These are phyloP conservation scores for Exobasidium rhododendri DNA, from an alignment of 1,284 basidiomycete species.

Conservation along the genomic window DNA sequence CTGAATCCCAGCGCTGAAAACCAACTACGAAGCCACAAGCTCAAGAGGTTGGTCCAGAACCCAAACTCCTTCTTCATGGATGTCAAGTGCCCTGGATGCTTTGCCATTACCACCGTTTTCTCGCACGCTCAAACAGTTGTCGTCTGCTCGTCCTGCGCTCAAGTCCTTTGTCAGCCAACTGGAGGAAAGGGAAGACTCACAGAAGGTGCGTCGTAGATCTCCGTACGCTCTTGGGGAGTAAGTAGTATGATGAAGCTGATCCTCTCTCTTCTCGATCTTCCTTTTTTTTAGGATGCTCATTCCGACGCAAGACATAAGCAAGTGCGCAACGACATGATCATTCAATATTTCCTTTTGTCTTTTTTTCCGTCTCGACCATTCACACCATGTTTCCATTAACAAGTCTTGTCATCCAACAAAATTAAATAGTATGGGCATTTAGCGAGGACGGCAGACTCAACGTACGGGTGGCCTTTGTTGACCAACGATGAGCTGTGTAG, in stretches of 20 bases:
- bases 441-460: too few species aligned
- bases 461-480: too few species aligned
- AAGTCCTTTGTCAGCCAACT: slow-evolving; percentile 95
- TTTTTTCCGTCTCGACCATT: slow-evolving; percentile 1
- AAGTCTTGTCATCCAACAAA: not conserved
- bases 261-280: not conserved
- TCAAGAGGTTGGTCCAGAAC: slow-evolving; percentile 97
- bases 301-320: slow-evolving; percentile 25
- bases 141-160: slow-evolving; percentile 85
- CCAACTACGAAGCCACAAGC: slow-evolving; percentile 75
- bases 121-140: slow-evolving; percentile 92
- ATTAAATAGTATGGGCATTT: too few species aligned
- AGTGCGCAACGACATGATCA: not conserved
- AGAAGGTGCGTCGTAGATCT: slow-evolving; percentile 73
- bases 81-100: slow-evolving; percentile 97
- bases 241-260: not conserved
- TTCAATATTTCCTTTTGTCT: not conserved
- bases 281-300: slow-evolving; percentile 24
- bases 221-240: not conserved
- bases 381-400: not conserved
- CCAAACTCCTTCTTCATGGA: slow-evolving; percentile 87
- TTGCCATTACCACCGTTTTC: slow-evolving; percentile 91
- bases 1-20: slow-evolving; percentile 88
- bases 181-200: slow-evolving; percentile 98
- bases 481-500: too few species aligned